Conservation (phyloP, 2,329 filamentous ascomycete genomes). For the Cercospora sesami region DNA sequence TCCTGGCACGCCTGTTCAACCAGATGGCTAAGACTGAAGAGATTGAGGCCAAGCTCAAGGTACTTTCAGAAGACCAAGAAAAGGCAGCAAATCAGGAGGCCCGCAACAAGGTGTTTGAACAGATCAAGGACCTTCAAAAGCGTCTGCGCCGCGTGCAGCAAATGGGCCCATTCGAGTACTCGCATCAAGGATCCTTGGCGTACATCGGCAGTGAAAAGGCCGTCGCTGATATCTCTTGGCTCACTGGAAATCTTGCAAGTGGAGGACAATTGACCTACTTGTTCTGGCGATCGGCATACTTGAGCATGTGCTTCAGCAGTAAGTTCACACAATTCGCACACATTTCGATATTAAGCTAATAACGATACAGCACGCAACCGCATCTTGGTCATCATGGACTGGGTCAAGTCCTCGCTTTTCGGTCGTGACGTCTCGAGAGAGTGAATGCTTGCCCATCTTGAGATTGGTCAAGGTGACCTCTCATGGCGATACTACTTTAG, state of each 20-base stretch:
- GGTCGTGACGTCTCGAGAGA: conserved; percentile 90
- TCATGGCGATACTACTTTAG: neutral
- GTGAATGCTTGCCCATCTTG: conserved; percentile 42
- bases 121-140: conserved; percentile 86
- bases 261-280: conserved; percentile 89
- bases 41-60: conserved; percentile 72
- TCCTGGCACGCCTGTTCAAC: conserved; percentile 95
- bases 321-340: conserved; percentile 47
- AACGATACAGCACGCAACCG: conserved; percentile 74
- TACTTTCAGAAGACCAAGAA: conserved; percentile 62
- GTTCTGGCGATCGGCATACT: conserved; percentile 96
- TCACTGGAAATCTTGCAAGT: conserved; percentile 92
- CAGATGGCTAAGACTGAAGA: conserved; percentile 94
- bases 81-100: conserved; percentile 65
- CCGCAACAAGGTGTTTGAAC: conserved; percentile 60
- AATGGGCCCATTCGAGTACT: conserved; percentile 97
- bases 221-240: conserved; percentile 95
- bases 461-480: neutral
- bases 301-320: conserved; percentile 99
- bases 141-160: conserved; percentile 87
- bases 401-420: conserved; percentile 95
- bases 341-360: conserved; percentile 22
- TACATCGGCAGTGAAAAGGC: conserved; percentile 99
- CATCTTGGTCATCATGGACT: conserved; percentile 88
- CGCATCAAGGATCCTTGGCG: conserved; percentile 91